Evolutionary conservation across 768 basidiomycete genomes (phyloP), one percentile per base, ranked within the genome.

Genomic region (Hydnum rufescens): DNA sequence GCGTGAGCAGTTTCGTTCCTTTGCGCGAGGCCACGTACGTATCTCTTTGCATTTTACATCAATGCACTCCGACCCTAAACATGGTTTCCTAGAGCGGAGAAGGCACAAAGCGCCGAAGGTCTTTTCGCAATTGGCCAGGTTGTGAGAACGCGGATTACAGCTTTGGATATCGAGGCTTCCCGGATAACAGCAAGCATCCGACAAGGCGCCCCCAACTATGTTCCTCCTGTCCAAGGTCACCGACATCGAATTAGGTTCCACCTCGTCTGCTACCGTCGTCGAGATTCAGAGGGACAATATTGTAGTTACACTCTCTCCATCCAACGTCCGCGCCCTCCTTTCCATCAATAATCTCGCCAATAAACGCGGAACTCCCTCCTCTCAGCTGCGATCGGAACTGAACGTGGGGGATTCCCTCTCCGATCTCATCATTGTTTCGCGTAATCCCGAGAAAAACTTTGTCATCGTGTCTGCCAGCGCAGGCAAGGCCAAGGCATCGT

Each of bases 261-360:
- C 69, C 42, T 78, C 82, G 3, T 71, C 74, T 55, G 90, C 83
- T 48, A 68, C 67, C 3, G 69, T 96, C n/a, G 62, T 73, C 16
- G 83, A 85, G 55, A 71, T 99, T 23, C 93, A 92, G 67, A 80
- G 82, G 59, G 78, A 87, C 54, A 87, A 96, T 59, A 72, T 75
- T 28, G 70, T 90, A 23, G 67, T 97, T 48, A 73, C 74, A 8
- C 73, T 96, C 25, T 68, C 77, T 52, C 80, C 82, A 1, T 76
- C 75, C 3, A 70, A 75, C 58, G 71, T 81, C 39, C 78, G 77
- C 34, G 89, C 86, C 0, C 71, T 96, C 25, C 66, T 96, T n/a
- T 88, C 92, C 0, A 67, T 95, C 56, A 81, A 81, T 61, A 84
- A 83, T 57, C 69, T 96, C 53, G 89, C 92, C 6, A 88, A 86